Percentiles rank a stretch among this genome's conserved stretches.
Conservation (phyloP, 2,329 filamentous ascomycete species). For the Lithohypha guttulata region DNA sequence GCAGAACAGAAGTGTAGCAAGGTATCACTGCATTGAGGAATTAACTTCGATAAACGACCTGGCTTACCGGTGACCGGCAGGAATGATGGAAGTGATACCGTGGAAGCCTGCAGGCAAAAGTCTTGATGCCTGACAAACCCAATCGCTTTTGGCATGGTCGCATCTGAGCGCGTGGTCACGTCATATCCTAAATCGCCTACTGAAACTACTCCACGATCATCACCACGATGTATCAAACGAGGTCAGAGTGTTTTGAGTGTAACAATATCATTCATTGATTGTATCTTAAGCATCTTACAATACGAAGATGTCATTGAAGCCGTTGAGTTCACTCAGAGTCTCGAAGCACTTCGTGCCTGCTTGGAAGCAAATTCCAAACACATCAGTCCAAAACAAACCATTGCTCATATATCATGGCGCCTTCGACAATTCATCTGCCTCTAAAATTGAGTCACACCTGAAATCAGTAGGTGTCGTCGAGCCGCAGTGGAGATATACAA, state of each 20-base stretch:
- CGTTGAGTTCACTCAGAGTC: slow-evolving; percentile 44
- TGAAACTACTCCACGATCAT: too few relatives aligned
- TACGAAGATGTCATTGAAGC: slow-evolving; percentile 28
- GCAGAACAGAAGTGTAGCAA: too few relatives aligned
- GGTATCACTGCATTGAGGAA: too few relatives aligned
- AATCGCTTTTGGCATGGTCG: too few relatives aligned
- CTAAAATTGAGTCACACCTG: slow-evolving; percentile 48
- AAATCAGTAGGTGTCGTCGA: slow-evolving; percentile 41
- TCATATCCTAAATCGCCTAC: too few relatives aligned
- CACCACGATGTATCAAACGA: not conserved
- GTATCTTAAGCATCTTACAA: not conserved
- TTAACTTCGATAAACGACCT: too few relatives aligned
- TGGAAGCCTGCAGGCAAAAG: not conserved
- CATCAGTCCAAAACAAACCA: slow-evolving; percentile 51
- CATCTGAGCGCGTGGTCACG: too few relatives aligned
- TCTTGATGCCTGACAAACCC: not conserved
- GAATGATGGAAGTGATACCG: too few relatives aligned
- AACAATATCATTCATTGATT: not conserved
- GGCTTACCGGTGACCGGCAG: too few relatives aligned
- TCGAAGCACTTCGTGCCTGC: slow-evolving; percentile 49
- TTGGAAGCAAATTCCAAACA: slow-evolving; percentile 51
- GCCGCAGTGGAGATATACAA: slow-evolving; percentile 59
- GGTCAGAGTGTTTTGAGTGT: not conserved
- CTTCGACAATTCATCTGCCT: slow-evolving; percentile 40
- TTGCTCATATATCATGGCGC: slow-evolving; percentile 55